Evolutionary conservation across 2,329 filamentous ascomycete genomes (phyloP).

Genomic region (Proliferodiscus dingleyae): DNA sequence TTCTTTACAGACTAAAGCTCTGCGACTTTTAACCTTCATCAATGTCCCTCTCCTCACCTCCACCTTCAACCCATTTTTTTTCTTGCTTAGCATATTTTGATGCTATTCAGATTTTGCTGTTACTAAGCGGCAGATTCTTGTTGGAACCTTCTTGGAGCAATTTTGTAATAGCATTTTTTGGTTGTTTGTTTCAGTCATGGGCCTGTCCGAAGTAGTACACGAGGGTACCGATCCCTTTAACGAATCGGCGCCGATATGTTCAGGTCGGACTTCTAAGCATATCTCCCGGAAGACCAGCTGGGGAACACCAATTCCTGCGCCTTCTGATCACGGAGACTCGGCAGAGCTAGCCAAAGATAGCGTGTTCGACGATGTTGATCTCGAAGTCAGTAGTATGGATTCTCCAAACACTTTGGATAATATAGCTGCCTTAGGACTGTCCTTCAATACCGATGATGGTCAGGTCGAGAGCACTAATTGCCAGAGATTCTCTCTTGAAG

Average conservation of each 20-base stretch:
- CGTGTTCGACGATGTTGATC: constrained; percentile 33
- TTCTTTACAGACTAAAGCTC: not conserved
- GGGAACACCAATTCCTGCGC: constrained; percentile 32
- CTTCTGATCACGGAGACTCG: constrained; percentile 24
- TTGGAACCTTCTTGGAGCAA: constrained; percentile 28
- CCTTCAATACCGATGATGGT: constrained; percentile 32
- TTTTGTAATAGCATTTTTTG: constrained; percentile 31
- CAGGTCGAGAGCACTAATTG: constrained; percentile 4
- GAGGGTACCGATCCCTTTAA: constrained; percentile 10
- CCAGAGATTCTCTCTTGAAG: constrained; percentile 27
- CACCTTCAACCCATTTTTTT: constrained; percentile 20
- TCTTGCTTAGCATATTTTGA: constrained; percentile 28
- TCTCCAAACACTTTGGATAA: constrained; percentile 37
- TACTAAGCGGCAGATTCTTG: constrained; percentile 23
- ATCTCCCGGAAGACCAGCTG: constrained; percentile 37
- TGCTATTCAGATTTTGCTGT: constrained; percentile 22
- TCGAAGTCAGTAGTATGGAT: constrained; percentile 21
- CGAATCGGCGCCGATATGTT: constrained; percentile 20
- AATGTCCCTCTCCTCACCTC: not conserved
- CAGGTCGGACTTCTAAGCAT: constrained; percentile 36
- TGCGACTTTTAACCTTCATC: not conserved
- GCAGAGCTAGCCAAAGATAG: constrained; percentile 21
- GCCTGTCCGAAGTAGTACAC: constrained; percentile 14
- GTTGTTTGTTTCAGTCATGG: constrained; percentile 22
- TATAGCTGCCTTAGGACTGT: constrained; percentile 38